phyloP scores from a whole-genome alignment of 2,329 filamentous ascomycete genomes.

The Sporothrix curviconia region DNA sequence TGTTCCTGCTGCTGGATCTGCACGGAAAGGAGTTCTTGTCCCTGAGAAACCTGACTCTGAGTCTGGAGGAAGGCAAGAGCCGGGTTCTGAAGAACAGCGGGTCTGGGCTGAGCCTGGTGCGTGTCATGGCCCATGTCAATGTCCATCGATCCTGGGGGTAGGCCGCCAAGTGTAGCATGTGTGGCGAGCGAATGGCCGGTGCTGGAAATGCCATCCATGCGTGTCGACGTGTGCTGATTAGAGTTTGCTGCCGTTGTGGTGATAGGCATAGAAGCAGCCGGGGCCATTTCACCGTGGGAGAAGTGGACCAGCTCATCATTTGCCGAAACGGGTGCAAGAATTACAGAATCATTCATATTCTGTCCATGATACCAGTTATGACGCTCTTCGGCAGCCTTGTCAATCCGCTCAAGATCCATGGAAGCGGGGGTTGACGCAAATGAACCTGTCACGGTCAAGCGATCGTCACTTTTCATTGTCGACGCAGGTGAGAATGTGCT shows the following conservation, averaged over 20 bases:
- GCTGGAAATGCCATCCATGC: not conserved
- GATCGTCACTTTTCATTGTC: not conserved
- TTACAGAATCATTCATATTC: not conserved
- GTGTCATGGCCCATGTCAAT: conserved; percentile 5
- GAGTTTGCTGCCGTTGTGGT: not conserved
- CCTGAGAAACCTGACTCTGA: not conserved
- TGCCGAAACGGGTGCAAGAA: conserved; percentile 2
- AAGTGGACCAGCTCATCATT: not conserved
- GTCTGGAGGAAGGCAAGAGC: not conserved
- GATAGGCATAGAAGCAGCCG: not conserved
- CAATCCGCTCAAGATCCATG: not conserved
- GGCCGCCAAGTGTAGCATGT: not conserved
- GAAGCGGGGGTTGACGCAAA: conserved; percentile 9
- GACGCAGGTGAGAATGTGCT: conserved; percentile 7
- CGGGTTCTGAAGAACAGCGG: no score
- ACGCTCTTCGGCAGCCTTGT: not conserved
- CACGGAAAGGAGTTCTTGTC: not conserved
- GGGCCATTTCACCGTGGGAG: not conserved
- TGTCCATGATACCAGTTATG: conserved; percentile 7
- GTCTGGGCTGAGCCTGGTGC: not conserved
- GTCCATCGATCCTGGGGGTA: conserved; percentile 1
- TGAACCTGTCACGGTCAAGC: not conserved
- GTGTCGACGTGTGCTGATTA: not conserved
- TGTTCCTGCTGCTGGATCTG: not conserved
- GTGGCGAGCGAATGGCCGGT: not conserved